Evolutionary conservation across 192 early-diverging fungal genomes (phyloP), one percentile per base, ranked within the genome.

Genomic region (Coemansia reversa): DNA sequence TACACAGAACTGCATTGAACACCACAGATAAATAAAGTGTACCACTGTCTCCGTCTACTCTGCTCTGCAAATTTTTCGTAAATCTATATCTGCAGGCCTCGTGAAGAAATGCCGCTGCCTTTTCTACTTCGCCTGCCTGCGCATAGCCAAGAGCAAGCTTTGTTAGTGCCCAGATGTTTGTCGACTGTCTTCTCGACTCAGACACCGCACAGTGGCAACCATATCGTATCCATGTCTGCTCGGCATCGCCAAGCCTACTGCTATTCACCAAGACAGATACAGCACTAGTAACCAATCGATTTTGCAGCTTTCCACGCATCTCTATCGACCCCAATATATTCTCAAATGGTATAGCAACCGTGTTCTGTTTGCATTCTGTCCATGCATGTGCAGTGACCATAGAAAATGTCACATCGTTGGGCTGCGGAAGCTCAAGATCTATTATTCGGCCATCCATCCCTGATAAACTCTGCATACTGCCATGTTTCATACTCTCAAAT

Each of bases 81-180:
- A 39, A 39, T 39, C 35, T 39, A 39, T 39, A 39, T 9, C 9
- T 6, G 9, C 35, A 39, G 35, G 35, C 35, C 35, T 39, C 24
- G 2, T 58, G 30, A 28, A 75, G 65, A 25, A 70, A 47, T 24
- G 29, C 9, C 7, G 47, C 56, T 5, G 73, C 67, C 7, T 52
- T 56, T 4, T 58, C 63, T 0, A 61, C 33, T 18, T 65, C 28
- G 2, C 59, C 63, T 11, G 28, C 32, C 11, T 30, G 67, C 27
- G 67, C 45, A 51, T 66, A 58, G 8, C 73, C 73, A 5, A 75
- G 33, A 4, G 63, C 47, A 18, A 75, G 63, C 30, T 69, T 69
- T n/a, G 60, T 50, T 30, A 76, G 55, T 23, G 74, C 74, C n/a
- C 68, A 29, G 9, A 47, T 27, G 24, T 76, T 76, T 18, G 62